These are phyloP conservation scores for Aspergillus glaucus DNA, from an alignment of 2,329 filamentous ascomycete species.

Conservation along the genomic window DNA sequence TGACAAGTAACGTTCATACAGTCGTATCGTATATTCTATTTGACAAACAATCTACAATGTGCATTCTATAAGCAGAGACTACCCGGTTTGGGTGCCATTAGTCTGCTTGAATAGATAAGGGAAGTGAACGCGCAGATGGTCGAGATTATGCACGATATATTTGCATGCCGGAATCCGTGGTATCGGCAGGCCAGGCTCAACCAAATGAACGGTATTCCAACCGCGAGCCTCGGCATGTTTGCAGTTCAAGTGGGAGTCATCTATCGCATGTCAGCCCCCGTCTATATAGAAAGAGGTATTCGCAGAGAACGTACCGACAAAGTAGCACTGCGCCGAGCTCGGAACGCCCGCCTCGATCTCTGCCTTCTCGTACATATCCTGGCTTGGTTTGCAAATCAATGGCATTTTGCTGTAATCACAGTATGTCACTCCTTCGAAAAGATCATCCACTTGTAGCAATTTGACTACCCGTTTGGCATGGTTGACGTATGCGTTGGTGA, in stretches of 20 bases:
- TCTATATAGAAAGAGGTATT: constrained; percentile 1
- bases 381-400: constrained; percentile 80
- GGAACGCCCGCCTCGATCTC: constrained; percentile 75
- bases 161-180: constrained; percentile 62
- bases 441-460: constrained; percentile 73
- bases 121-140: constrained; percentile 69
- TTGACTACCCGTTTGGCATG: constrained; percentile 78
- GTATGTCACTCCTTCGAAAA: constrained; percentile 92
- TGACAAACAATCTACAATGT: background rate
- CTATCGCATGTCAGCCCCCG: constrained; percentile 31
- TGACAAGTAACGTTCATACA: too few relatives aligned
- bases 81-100: constrained; percentile 2
- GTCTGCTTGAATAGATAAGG: constrained; percentile 73
- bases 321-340: constrained; percentile 70
- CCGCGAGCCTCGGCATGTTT: constrained; percentile 68
- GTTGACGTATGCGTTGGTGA: constrained; percentile 92
- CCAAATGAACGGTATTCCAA: constrained; percentile 79
- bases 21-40: background rate
- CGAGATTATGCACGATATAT: constrained; percentile 67
- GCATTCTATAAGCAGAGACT: constrained; percentile 3
- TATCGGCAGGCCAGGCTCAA: constrained; percentile 64
- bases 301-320: constrained; percentile 65
- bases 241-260: constrained; percentile 84
- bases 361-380: constrained; percentile 78
- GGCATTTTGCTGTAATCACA: constrained; percentile 75